Evolutionary conservation across 768 basidiomycete genomes (phyloP).

Genomic region (Mycena vitilis): DNA sequence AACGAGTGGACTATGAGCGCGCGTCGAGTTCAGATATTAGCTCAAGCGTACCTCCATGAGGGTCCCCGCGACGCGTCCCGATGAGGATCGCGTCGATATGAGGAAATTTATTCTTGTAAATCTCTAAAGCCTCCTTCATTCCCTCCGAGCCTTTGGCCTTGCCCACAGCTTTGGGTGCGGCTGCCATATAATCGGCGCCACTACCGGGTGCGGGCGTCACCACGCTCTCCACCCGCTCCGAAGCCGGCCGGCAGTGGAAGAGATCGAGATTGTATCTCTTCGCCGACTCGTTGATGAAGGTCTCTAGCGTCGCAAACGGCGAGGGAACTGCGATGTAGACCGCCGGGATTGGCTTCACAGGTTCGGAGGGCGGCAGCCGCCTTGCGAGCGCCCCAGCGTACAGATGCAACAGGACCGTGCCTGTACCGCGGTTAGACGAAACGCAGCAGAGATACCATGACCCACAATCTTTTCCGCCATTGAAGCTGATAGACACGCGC

Average conservation of each 20-base stretch:
- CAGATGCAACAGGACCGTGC: constrained; percentile 94
- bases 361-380: constrained; percentile 46
- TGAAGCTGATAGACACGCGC: constrained; percentile 90
- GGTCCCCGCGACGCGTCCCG: constrained; percentile 90
- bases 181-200: constrained; percentile 38
- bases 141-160: constrained; percentile 70
- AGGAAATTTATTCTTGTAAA: constrained; percentile 76
- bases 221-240: constrained; percentile 61
- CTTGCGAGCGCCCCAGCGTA: constrained; percentile 79
- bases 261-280: constrained; percentile 81
- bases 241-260: constrained; percentile 63
- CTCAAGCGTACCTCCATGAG: constrained; percentile 84
- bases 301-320: constrained; percentile 86
- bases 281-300: constrained; percentile 78
- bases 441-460: constrained; percentile 31
- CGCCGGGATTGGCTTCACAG: constrained; percentile 64
- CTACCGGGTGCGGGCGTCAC: constrained; percentile 48
- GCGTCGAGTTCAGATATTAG: background rate
- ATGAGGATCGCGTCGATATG: constrained; percentile 85
- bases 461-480: constrained; percentile 98
- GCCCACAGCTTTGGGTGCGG: constrained; percentile 54
- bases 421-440: constrained; percentile 52
- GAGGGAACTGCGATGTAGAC: constrained; percentile 93
- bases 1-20: constrained; percentile 15
- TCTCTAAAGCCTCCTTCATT: constrained; percentile 83